These are phyloP conservation scores for Penicillium riverlandense DNA, from an alignment of 495 filamentous ascomycete species.

Conservation along the genomic window DNA sequence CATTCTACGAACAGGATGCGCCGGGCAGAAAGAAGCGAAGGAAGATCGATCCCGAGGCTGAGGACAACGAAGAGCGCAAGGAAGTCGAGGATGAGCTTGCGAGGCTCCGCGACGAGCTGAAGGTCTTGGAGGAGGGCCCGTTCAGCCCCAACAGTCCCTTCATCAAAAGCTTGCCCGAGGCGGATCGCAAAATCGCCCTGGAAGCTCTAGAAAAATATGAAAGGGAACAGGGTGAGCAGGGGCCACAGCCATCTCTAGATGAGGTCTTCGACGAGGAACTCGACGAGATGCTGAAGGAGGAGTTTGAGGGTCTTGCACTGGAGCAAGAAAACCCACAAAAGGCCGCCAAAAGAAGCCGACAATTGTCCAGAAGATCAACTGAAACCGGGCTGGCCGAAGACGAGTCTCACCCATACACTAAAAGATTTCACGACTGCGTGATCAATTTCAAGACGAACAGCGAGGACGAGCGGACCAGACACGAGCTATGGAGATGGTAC, in stretches of 20 bases:
- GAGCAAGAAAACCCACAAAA: constrained; percentile 35
- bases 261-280: constrained; percentile 40
- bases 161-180: constrained; percentile 31
- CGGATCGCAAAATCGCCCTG: constrained; percentile 32
- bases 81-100: constrained; percentile 38
- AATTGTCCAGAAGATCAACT: constrained; percentile 2
- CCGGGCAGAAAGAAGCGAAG: constrained; percentile 25
- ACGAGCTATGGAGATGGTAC: constrained; percentile 40
- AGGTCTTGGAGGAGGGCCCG: constrained; percentile 34
- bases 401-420: constrained; percentile 23
- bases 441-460: constrained; percentile 14
- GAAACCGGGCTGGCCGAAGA: constrained; percentile 13
- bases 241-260: constrained; percentile 19
- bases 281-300: constrained; percentile 34
- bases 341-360: not conserved
- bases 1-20: constrained; percentile 36
- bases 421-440: constrained; percentile 26
- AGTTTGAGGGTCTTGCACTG: constrained; percentile 31
- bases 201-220: constrained; percentile 38
- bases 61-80: constrained; percentile 39
- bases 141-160: constrained; percentile 36
- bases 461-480: constrained; percentile 17
- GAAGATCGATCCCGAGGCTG: constrained; percentile 43
- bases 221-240: constrained; percentile 18
- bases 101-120: constrained; percentile 50